Evolutionary conservation across 805 yeast species (phyloP).

Genomic region (Pichia membranifaciens): DNA sequence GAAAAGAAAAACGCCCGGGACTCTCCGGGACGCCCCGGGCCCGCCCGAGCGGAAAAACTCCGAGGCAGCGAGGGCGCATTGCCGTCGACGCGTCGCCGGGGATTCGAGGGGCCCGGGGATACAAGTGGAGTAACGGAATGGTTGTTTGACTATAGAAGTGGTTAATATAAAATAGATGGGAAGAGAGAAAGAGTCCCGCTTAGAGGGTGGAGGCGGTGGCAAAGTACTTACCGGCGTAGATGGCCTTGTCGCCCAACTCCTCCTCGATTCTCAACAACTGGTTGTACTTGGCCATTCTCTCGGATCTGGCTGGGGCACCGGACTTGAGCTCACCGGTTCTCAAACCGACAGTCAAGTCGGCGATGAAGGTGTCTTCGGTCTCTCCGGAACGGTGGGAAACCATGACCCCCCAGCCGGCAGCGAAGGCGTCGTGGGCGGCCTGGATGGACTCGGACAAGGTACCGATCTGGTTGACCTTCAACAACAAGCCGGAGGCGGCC

Average conservation of each 20-base stretch:
- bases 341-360: constrained; percentile 96
- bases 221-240: constrained; percentile 92
- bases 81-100: no score
- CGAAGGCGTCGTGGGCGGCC: constrained; percentile 93
- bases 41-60: no score
- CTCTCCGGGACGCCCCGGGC: no score
- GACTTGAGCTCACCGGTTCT: constrained; percentile 99
- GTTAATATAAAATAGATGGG: no score
- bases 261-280: constrained; percentile 98
- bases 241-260: constrained; percentile 95
- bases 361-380: constrained; percentile 98
- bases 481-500: constrained; percentile 88
- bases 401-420: constrained; percentile 99
- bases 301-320: constrained; percentile 99
- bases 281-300: constrained; percentile 98
- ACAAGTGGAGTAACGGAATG: no score
- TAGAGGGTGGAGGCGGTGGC: constrained; percentile 43
- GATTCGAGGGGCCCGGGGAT: no score
- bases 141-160: no score
- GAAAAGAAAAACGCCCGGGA: no score
- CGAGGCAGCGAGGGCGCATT: no score
- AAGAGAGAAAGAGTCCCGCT: no score
- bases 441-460: constrained; percentile 91
- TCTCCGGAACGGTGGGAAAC: constrained; percentile 99
- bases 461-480: constrained; percentile 99